Evolutionary conservation across 768 basidiomycete genomes (phyloP), one percentile per base, ranked within the genome.

Genomic region (Agaricus sinodeliciosus): DNA sequence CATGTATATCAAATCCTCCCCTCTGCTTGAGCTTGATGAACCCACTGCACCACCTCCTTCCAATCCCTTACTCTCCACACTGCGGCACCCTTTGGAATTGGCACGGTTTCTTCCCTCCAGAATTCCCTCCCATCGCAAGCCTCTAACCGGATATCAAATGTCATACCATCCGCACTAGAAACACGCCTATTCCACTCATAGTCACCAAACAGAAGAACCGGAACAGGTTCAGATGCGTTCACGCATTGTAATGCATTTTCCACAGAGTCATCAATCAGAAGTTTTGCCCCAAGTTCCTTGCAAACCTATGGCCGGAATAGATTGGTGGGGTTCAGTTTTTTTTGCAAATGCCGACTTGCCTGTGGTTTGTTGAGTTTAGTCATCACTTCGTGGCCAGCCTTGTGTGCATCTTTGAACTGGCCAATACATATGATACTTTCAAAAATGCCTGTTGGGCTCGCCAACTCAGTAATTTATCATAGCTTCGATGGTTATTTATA

Each of bases 241-340:
- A 72, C 75, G 57, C 82, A 83, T 52, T 80, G 74, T 25, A 86
- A 57, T 35, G 84, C 85, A 65, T 91, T 90, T 65, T 91, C 89
- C 39, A 84, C 61, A 5, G 87, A 89, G 68, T 92, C 90, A 65
- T 92, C 90, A 54, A 92, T 81, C 48, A 92, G 69, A 36, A 90
- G 62, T 37, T 74, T 72, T 9, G 88, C 85, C 13, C 75, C 75
- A 15, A 90, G 67, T 54, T 79, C 72, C 31, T 77, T 68, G 62
- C 87, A 86, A 43, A 89, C 79, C 82, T 87, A 28, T 5, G 18
- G 25, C 25, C 2, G 57, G 22, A 22, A 44, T 44, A 9, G 16
- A 7, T 34, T 22, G 15, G n/a, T 28, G 9, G 25, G 5, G 15
- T 2, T 6, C 15, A 13, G 34, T 13, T 25, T 22, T 12, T 28